Conservation (phyloP, 352 stramenopile genomes). For the Peronosclerospora sorghi region DNA sequence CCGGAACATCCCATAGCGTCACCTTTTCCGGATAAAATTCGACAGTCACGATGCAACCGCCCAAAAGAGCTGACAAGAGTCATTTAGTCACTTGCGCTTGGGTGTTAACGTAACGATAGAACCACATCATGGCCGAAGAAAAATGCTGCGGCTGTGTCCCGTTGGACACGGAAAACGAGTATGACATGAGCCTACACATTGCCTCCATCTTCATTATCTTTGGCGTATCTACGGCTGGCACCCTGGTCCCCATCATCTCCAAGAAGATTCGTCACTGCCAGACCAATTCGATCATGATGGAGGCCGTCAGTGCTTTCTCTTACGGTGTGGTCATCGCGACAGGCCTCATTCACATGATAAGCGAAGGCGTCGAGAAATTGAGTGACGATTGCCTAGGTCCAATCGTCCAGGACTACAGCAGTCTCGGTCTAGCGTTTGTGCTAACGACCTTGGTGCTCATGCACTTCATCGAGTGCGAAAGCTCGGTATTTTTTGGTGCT, state of each 20-base stretch:
- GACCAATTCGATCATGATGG: slow-evolving; percentile 34
- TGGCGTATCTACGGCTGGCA: slow-evolving; percentile 27
- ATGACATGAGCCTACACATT: slow-evolving; percentile 41
- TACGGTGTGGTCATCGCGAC: slow-evolving; percentile 61
- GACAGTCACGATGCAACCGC: no score
- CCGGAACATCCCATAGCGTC: no score
- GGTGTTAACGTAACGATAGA: no score
- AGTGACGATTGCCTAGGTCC: slow-evolving; percentile 41
- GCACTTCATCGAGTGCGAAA: slow-evolving; percentile 59
- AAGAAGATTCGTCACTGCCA: slow-evolving; percentile 23
- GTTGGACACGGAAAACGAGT: slow-evolving; percentile 23
- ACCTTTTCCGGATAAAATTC: no score
- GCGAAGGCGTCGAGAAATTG: slow-evolving; percentile 43
- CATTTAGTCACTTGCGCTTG: no score
- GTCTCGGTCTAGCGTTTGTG: slow-evolving; percentile 42
- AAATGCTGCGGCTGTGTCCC: slow-evolving; percentile 32
- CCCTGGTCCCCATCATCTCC: slow-evolving; percentile 33
- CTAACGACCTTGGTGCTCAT: slow-evolving; percentile 53
- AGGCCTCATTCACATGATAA: slow-evolving; percentile 67
- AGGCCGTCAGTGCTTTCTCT: slow-evolving; percentile 43
- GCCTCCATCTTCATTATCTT: slow-evolving; percentile 48
- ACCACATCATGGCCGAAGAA: slow-evolving; percentile 33
- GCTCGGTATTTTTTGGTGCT: slow-evolving; percentile 34
- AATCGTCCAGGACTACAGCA: slow-evolving; percentile 40
- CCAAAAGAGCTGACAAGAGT: no score